phyloP scores from a whole-genome alignment of 169 alveolate species.

The Cryptosporidium canis region DNA sequence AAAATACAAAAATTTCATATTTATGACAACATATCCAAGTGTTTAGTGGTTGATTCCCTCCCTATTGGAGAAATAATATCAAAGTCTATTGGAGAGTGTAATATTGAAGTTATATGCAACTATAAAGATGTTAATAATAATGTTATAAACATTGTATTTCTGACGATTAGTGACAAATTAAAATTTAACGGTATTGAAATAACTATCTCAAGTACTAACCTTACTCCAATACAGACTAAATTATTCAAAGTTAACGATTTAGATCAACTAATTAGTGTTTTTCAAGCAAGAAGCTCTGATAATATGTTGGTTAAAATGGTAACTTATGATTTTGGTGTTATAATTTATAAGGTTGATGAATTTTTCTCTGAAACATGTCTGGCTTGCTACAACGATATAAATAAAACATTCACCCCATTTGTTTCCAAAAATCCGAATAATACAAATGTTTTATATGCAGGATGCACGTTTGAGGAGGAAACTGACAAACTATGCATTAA shows the following conservation, averaged over 20 bases:
- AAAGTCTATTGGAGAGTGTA: not conserved
- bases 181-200: not conserved
- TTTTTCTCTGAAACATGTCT: not conserved
- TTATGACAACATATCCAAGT: not conserved
- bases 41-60: not conserved
- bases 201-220: slow-evolving; percentile 3
- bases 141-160: not conserved
- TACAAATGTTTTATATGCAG: not conserved
- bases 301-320: not conserved
- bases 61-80: not conserved
- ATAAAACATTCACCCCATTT: slow-evolving; percentile 9
- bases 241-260: not conserved
- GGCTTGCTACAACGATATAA: not conserved
- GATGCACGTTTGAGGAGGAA: not conserved
- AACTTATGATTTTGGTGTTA: not conserved
- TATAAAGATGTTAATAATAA: not conserved
- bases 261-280: not conserved
- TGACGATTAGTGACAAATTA: not conserved
- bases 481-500: not conserved
- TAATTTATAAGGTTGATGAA: not conserved
- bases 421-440: not conserved
- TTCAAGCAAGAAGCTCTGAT: not conserved
- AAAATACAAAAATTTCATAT: not conserved
- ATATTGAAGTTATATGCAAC: not conserved
- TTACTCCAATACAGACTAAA: not conserved